Conservation (phyloP, 208 protist genomes). For the Leishmania amazonensis region DNA sequence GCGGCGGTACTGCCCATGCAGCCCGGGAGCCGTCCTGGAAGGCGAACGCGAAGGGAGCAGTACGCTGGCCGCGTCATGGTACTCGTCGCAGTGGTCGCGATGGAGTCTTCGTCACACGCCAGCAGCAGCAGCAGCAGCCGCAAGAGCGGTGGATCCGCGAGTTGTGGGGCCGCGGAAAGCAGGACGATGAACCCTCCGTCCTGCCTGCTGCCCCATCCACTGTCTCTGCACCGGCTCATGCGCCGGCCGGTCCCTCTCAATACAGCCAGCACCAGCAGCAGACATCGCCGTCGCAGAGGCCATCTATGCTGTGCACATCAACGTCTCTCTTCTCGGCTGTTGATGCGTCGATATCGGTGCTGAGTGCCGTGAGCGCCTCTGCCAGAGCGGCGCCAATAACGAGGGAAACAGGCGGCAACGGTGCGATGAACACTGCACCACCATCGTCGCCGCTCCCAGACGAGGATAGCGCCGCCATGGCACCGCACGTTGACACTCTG, state of each 20-base stretch:
- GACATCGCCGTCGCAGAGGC: not conserved
- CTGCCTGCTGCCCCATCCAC: not conserved
- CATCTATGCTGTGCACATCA: not conserved
- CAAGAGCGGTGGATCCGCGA: conserved; percentile 15
- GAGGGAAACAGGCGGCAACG: not conserved
- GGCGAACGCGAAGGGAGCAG: not conserved
- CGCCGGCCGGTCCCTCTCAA: not conserved
- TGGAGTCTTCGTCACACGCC: not conserved
- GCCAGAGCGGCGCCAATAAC: not conserved
- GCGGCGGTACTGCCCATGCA: not conserved
- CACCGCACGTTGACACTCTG: not conserved
- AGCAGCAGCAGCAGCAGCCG: not conserved
- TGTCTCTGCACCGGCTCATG: not conserved
- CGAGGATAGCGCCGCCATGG: not conserved
- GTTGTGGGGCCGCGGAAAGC: conserved; percentile 3
- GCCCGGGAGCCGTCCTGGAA: not conserved
- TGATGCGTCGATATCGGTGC: not conserved
- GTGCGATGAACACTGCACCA: not conserved
- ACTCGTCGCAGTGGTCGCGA: not conserved
- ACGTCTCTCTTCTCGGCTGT: not conserved
- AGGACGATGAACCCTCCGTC: not conserved
- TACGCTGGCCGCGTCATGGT: conserved; percentile 1
- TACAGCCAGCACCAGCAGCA: not conserved
- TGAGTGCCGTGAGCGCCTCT: not conserved
- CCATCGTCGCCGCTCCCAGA: not conserved